Percentiles rank a stretch among this genome's conserved stretches.
Conservation (phyloP, 2,329 filamentous ascomycete species). For the Alternaria novae-zelandiae region DNA sequence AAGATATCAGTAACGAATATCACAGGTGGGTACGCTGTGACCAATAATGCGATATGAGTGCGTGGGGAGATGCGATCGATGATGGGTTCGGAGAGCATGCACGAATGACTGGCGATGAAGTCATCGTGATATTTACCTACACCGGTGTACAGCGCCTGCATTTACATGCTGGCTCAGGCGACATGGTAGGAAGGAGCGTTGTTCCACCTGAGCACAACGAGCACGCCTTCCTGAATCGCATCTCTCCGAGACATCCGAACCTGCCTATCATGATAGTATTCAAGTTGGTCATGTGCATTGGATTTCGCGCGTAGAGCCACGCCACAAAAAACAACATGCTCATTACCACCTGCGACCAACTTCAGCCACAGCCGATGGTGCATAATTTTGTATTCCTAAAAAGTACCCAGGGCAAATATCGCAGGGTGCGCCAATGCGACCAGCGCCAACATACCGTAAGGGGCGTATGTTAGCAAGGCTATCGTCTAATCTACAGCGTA, state of each 20-base stretch:
- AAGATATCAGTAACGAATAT: background rate
- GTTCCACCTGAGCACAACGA: background rate
- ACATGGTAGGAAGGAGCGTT: background rate
- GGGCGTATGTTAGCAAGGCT: conserved; percentile 15
- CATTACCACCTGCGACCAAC: background rate
- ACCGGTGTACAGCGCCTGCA: background rate
- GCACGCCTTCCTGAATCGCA: background rate
- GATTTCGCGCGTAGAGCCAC: background rate
- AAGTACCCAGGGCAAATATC: background rate
- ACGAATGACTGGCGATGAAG: conserved; percentile 4
- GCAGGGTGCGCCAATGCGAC: background rate
- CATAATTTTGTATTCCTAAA: background rate
- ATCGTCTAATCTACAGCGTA: conserved; percentile 2
- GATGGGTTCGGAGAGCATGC: background rate
- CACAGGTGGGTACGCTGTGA: background rate
- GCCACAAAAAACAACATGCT: background rate
- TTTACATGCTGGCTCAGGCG: background rate
- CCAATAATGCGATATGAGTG: background rate
- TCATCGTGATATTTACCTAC: conserved; percentile 4
- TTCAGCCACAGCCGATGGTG: background rate
- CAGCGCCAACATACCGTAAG: background rate
- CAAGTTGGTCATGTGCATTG: background rate
- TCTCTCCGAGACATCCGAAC: too few species aligned
- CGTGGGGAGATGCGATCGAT: background rate
- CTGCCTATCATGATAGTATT: background rate